Evolutionary conservation across 495 filamentous ascomycete species (phyloP).

Genomic region (Trichoderma erinaceum): DNA sequence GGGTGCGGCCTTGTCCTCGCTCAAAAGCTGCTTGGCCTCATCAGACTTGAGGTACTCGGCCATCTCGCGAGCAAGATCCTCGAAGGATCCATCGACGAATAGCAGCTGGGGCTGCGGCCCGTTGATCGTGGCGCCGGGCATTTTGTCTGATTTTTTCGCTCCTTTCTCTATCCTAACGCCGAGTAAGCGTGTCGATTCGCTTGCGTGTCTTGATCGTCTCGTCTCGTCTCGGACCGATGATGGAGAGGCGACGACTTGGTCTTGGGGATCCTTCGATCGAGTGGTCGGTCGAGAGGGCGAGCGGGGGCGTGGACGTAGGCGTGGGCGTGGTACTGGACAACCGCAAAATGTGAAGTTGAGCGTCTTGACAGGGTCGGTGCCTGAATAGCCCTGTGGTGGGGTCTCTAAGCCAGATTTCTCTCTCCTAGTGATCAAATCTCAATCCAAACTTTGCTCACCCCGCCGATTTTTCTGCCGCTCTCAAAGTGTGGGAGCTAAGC

Average conservation of each 20-base stretch:
- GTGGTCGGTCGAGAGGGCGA: not conserved
- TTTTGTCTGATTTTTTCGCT: constrained; percentile 10
- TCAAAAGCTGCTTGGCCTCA: constrained; percentile 67
- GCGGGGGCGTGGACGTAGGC: constrained; percentile 9
- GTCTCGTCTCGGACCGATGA: not conserved
- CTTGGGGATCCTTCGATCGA: constrained; percentile 9
- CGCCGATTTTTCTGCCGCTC: constrained; percentile 16
- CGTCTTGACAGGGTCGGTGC: constrained; percentile 8
- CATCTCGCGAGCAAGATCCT: constrained; percentile 83
- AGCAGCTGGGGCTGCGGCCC: constrained; percentile 42
- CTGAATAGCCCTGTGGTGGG: constrained; percentile 14
- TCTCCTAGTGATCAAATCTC: constrained; percentile 11
- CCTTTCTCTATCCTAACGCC: constrained; percentile 4
- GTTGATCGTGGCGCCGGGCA: constrained; percentile 22
- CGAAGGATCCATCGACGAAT: constrained; percentile 87
- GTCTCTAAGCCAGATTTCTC: not conserved
- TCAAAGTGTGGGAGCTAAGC: constrained; percentile 13
- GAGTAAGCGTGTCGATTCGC: not conserved
- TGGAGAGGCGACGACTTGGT: not conserved
- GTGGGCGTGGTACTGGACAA: constrained; percentile 5
- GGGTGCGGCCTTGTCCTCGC: constrained; percentile 37
- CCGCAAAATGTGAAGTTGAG: constrained; percentile 14
- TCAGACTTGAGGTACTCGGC: constrained; percentile 71
- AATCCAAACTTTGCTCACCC: constrained; percentile 8
- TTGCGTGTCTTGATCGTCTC: not conserved